Base-by-base conservation (phyloP, 805 yeast species). In the Pichia insulana region DNA sequence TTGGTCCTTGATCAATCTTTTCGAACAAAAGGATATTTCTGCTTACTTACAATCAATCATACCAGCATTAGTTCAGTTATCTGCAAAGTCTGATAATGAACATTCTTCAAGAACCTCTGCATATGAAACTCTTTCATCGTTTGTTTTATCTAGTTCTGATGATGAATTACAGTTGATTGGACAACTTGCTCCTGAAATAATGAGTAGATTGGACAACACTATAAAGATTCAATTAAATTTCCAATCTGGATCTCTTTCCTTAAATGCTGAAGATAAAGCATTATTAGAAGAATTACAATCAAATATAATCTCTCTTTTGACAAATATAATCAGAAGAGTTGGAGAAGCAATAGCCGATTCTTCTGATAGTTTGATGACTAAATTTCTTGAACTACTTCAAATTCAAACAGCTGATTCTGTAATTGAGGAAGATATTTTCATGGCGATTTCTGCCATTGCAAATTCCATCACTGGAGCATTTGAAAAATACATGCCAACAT, bases 61-160 rank as follows among this genome's bases (percentile, higher is more conserved):
- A 18, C 88, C 87, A 32, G 74, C 79, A 2, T 70, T 90, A 53
- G 55, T 88, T 33, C 71, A 74, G 52, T 76, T 88, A 31, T 78
- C 92, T 19, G 77, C 74, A 34, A 78, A 82, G 55, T 54, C 67
- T 15, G 96, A 87, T 56, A 92, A 92, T 56, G 97, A 90, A 59
- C 73, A 76, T 57, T 80, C 86, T 46, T 76, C 95, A 6, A 75
- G 97, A 58, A 90, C 97, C 2, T 87, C 97, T n/a, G 95, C 97
- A 2, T 92, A 87, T 61, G 96, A 94, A 64, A 95, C 97, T 0
- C 67, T 92, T 51, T 80, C 95, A 2, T 72, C 90, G 0, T 68
- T 89, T 56, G 95, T 90, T 19, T 71, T 79, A 37, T 83, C 74
- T 61, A 73, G 90, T 55, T 78, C 94, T 6, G 71, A 70, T 36